Evolutionary conservation across 2,329 filamentous ascomycete species (phyloP).

Genomic region (Colletotrichum sp.): DNA sequence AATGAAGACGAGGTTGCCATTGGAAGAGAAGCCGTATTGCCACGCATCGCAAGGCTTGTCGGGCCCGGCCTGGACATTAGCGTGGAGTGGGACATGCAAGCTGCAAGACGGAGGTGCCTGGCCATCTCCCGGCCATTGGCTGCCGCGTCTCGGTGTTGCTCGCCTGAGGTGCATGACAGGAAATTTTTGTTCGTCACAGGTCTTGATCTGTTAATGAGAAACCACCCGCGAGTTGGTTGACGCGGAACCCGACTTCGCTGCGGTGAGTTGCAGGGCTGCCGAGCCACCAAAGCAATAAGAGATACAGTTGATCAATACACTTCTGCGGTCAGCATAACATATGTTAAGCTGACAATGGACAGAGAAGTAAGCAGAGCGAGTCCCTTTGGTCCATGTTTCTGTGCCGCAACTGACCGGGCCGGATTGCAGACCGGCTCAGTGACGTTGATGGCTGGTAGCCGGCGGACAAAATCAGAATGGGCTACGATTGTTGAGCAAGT

Average conservation of each 20-base stretch:
- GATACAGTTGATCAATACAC: background rate
- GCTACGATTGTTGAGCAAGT: background rate
- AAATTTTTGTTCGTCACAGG: background rate
- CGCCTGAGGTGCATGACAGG: conserved; percentile 13
- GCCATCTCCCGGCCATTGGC: conserved; percentile 7
- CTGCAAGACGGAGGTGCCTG: conserved; percentile 15
- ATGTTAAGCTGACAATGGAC: background rate
- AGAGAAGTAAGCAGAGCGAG: background rate
- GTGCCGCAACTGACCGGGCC: background rate
- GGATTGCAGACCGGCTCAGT: background rate
- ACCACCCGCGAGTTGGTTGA: background rate
- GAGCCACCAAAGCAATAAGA: background rate
- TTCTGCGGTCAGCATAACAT: background rate
- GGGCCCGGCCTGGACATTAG: conserved; percentile 4
- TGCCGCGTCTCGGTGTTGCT: conserved; percentile 12
- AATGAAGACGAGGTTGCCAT: background rate
- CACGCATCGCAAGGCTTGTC: conserved; percentile 8
- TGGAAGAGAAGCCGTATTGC: background rate
- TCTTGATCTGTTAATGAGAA: background rate
- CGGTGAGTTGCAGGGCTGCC: background rate
- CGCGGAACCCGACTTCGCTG: background rate
- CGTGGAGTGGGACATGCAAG: conserved; percentile 11
- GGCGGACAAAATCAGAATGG: background rate
- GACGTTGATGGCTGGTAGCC: background rate
- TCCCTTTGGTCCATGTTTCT: background rate